Conservation (phyloP, 352 stramenopile genomes). For the Thalassiosira livingstoniorum region DNA sequence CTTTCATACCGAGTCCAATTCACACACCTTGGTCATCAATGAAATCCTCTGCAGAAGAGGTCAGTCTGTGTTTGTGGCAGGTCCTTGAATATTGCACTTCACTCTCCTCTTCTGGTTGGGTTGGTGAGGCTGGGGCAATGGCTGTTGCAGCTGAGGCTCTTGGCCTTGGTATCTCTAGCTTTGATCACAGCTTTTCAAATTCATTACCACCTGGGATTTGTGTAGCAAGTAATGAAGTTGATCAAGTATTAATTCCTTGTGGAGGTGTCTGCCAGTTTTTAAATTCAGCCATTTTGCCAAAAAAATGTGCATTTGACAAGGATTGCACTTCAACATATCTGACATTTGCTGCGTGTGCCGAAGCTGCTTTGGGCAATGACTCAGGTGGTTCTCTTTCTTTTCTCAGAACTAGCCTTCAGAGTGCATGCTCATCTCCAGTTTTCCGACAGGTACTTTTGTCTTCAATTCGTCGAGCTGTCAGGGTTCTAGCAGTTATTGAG, state of each 20-base stretch:
- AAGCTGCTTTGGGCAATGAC: conserved; percentile 74
- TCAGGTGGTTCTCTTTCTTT: conserved; percentile 74
- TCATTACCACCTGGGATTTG: conserved; percentile 58
- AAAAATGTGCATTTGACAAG: conserved; percentile 1
- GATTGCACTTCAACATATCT: conserved; percentile 35
- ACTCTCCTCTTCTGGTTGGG: conserved; percentile 75
- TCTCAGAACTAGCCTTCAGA: conserved; percentile 73
- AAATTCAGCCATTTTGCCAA: conserved; percentile 56
- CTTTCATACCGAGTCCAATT: conserved; percentile 47
- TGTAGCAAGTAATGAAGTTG: conserved; percentile 51
- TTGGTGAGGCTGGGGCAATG: conserved; percentile 86
- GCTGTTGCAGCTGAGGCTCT: conserved; percentile 84
- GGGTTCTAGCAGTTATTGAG: conserved; percentile 75
- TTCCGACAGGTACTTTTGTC: conserved; percentile 74
- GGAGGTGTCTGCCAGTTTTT: conserved; percentile 73
- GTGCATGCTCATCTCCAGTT: conserved; percentile 59
- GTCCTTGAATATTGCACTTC: conserved; percentile 79
- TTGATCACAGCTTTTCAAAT: conserved; percentile 61
- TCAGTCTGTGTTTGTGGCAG: conserved; percentile 65
- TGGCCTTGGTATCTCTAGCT: conserved; percentile 81
- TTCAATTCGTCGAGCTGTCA: conserved; percentile 68
- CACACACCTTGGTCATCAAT: conserved; percentile 29
- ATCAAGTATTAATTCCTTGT: conserved; percentile 59
- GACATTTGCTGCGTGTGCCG: conserved; percentile 67
- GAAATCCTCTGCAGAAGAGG: conserved; percentile 41